Evolutionary conservation across 768 basidiomycete species (phyloP).

Genomic region (Rhizopogon sp.): DNA sequence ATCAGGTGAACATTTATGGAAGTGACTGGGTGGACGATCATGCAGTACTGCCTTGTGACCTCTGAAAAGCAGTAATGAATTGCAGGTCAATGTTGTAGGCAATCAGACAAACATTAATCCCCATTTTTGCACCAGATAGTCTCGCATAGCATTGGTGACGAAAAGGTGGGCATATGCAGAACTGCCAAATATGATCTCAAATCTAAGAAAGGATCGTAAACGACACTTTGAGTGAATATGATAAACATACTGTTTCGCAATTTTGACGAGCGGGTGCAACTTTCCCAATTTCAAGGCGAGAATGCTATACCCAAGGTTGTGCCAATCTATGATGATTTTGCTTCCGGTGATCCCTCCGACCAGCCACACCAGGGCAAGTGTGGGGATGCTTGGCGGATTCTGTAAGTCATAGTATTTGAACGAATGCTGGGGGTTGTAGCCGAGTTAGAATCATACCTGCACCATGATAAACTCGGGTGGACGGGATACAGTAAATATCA

Average conservation of each 20-base stretch:
- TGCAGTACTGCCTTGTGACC: slow-evolving; percentile 77
- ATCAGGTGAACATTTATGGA: slow-evolving; percentile 62
- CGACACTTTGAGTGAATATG: not conserved
- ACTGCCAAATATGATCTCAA: slow-evolving; percentile 78
- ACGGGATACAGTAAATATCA: slow-evolving; percentile 55
- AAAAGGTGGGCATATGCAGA: slow-evolving; percentile 87
- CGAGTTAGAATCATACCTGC: slow-evolving; percentile 52
- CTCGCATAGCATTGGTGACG: slow-evolving; percentile 85
- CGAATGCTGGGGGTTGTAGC: not conserved
- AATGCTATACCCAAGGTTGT: slow-evolving; percentile 94
- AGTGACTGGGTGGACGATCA: slow-evolving; percentile 86
- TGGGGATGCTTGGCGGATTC: slow-evolving; percentile 98
- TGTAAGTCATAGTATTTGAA: slow-evolving; percentile 25
- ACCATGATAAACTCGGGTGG: slow-evolving; percentile 84
- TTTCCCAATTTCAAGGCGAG: slow-evolving; percentile 77
- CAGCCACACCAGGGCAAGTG: slow-evolving; percentile 80
- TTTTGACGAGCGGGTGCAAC: slow-evolving; percentile 59
- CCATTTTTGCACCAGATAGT: slow-evolving; percentile 68
- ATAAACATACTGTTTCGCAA: slow-evolving; percentile 67
- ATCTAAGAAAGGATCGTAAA: slow-evolving; percentile 40
- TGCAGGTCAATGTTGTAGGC: not conserved
- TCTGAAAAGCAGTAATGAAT: slow-evolving; percentile 36
- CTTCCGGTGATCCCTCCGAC: slow-evolving; percentile 63
- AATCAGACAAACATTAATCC: slow-evolving; percentile 56
- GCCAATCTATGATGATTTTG: slow-evolving; percentile 97